These are phyloP conservation scores for Lepidopterella palustris DNA, from an alignment of 495 filamentous ascomycete species.

Conservation along the genomic window DNA sequence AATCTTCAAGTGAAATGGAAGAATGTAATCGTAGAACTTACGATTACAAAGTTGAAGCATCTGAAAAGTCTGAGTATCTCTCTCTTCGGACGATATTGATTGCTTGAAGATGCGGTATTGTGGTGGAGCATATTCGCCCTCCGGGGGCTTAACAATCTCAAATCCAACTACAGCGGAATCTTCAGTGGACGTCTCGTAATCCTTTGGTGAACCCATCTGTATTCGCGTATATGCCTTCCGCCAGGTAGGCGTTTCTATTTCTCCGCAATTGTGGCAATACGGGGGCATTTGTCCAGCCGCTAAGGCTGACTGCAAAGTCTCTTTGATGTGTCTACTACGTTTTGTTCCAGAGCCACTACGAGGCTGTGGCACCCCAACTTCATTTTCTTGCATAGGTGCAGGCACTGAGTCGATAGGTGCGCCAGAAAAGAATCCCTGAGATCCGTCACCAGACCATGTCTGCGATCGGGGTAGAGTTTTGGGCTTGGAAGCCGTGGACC, in stretches of 20 bases:
- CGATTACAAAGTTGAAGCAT: conserved; percentile 82
- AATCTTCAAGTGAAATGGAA: neutral
- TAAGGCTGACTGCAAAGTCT: conserved; percentile 60
- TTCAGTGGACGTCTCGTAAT: conserved; percentile 56
- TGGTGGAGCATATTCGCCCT: conserved; percentile 47
- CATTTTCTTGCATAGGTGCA: conserved; percentile 4
- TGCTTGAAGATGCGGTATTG: conserved; percentile 73
- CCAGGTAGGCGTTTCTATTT: conserved; percentile 94
- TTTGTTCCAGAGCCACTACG: conserved; percentile 44
- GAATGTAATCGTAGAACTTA: conserved; percentile 42
- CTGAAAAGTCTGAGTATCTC: conserved; percentile 53
- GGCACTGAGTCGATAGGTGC: conserved; percentile 23
- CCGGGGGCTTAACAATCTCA: conserved; percentile 56
- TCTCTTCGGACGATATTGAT: conserved; percentile 49
- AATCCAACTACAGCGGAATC: conserved; percentile 59
- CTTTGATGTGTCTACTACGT: conserved; percentile 49
- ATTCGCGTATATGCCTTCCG: conserved; percentile 76
- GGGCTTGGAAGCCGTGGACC: conserved; percentile 6
- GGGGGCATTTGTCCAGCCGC: conserved; percentile 67
- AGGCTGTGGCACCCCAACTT: conserved; percentile 29
- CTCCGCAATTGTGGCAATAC: conserved; percentile 86
- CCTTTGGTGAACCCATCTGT: conserved; percentile 51
- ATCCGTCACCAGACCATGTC: conserved; percentile 39
- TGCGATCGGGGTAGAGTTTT: conserved; percentile 41
- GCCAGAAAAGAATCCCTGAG: conserved; percentile 31